Evolutionary conservation across 2,329 filamentous ascomycete species (phyloP).

Genomic region (Phaeosphaeria sp.): DNA sequence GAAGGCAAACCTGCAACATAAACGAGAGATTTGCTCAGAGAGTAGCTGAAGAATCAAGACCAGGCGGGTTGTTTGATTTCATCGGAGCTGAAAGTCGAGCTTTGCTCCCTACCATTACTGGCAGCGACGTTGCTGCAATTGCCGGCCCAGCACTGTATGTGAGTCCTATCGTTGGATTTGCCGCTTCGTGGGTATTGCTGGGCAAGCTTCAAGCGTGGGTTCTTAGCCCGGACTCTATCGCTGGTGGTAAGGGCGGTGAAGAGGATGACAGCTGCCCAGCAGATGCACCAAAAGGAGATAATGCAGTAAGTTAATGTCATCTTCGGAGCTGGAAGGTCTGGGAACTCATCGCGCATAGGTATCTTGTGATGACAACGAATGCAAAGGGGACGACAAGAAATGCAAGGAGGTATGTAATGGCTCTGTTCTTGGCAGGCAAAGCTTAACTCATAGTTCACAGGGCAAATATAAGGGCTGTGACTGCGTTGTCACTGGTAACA

Average conservation of each 20-base stretch:
- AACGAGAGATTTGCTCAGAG: constrained; percentile 2
- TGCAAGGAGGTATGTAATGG: background rate
- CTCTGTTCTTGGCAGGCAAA: background rate
- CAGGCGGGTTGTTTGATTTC: background rate
- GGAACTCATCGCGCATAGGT: background rate
- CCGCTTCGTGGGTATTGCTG: background rate
- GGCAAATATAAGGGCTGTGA: constrained; percentile 2
- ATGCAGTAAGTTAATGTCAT: background rate
- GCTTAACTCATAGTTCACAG: background rate
- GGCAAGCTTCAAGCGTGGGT: background rate
- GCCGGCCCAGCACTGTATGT: background rate
- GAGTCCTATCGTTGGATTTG: background rate
- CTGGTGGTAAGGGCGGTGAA: background rate
- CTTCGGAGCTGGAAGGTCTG: background rate
- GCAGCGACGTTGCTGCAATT: background rate
- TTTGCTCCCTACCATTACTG: background rate
- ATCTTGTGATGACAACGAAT: background rate
- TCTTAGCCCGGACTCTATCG: background rate
- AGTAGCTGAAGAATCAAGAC: background rate
- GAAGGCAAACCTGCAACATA: background rate
- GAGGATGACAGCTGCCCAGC: background rate
- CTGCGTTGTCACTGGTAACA: background rate
- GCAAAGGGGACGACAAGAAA: background rate
- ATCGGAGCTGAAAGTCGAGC: background rate
- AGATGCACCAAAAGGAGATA: background rate